These are phyloP conservation scores for Eruca vesicaria DNA, from an alignment of 441 rosid genomes.

Conservation along the genomic window DNA sequence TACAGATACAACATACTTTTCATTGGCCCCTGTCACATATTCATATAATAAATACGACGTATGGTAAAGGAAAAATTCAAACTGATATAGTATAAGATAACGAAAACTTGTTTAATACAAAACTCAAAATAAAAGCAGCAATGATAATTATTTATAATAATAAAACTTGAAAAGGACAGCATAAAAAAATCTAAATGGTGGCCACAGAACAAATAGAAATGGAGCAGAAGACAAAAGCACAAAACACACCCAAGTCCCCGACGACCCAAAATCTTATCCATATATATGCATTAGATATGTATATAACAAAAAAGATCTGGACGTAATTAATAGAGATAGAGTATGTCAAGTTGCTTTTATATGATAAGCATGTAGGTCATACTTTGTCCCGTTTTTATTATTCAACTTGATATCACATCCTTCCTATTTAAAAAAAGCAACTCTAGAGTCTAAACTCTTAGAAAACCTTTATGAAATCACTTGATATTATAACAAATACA, in stretches of 20 bases:
- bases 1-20: not conserved
- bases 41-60: not conserved
- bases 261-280: constrained; percentile 33
- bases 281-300: not conserved
- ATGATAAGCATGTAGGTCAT: constrained; percentile 32
- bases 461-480: not conserved
- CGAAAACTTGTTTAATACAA: not conserved
- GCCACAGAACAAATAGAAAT: constrained; percentile 30
- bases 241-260: constrained; percentile 25
- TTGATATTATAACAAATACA: no score
- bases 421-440: not conserved
- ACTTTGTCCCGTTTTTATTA: constrained; percentile 24
- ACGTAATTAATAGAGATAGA: constrained; percentile 25
- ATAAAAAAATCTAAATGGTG: constrained; percentile 29
- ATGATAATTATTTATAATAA: constrained; percentile 9
- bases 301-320: constrained; percentile 1
- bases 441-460: not conserved
- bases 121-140: not conserved
- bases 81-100: not conserved
- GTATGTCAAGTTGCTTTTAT: constrained; percentile 32
- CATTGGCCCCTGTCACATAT: not conserved
- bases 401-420: constrained; percentile 20
- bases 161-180: constrained; percentile 26
- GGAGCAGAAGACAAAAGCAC: constrained; percentile 33
- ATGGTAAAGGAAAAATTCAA: constrained; percentile 5